phyloP scores from a whole-genome alignment of 352 stramenopile species.

The Pythium vanterpoolii region DNA sequence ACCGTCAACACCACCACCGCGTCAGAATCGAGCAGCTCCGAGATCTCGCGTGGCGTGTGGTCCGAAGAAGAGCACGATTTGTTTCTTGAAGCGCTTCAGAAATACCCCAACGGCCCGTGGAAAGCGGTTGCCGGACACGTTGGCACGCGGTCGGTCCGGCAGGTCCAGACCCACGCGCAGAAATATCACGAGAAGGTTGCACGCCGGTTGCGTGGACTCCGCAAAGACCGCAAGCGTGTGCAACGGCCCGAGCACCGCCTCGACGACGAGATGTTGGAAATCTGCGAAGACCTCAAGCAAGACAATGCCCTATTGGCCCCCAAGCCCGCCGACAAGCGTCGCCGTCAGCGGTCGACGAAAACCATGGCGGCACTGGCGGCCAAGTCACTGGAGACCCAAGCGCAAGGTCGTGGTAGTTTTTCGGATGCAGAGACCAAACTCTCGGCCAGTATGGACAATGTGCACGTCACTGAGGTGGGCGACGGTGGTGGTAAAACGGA shows the following conservation, averaged over 20 bases:
- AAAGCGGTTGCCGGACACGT: constrained; percentile 7
- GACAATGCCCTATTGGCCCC: constrained; percentile 4
- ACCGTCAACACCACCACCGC: background rate
- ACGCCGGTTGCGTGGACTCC: constrained; percentile 8
- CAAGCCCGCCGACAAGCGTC: background rate
- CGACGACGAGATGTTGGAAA: constrained; percentile 6
- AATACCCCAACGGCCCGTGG: constrained; percentile 18
- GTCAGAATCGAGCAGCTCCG: background rate
- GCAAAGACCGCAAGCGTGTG: background rate
- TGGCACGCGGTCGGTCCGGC: constrained; percentile 12
- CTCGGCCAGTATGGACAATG: background rate
- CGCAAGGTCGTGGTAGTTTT: background rate
- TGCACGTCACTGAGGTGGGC: background rate
- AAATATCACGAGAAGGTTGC: constrained; percentile 21
- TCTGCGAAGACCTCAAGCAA: constrained; percentile 10
- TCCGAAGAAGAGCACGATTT: constrained; percentile 19
- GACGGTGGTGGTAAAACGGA: background rate
- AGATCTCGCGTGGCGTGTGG: constrained; percentile 10
- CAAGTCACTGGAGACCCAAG: background rate
- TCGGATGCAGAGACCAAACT: constrained; percentile 13
- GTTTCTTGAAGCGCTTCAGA: constrained; percentile 14
- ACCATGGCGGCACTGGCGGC: background rate
- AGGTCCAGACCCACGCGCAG: constrained; percentile 19
- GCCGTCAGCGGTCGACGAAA: background rate
- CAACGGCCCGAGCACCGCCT: constrained; percentile 11